A percentile compares a stretch with the other conserved stretches of the same genome.
Evolutionary conservation across 257 asterid genomes (phyloP).

Genomic region (Solanum medicagineum): DNA sequence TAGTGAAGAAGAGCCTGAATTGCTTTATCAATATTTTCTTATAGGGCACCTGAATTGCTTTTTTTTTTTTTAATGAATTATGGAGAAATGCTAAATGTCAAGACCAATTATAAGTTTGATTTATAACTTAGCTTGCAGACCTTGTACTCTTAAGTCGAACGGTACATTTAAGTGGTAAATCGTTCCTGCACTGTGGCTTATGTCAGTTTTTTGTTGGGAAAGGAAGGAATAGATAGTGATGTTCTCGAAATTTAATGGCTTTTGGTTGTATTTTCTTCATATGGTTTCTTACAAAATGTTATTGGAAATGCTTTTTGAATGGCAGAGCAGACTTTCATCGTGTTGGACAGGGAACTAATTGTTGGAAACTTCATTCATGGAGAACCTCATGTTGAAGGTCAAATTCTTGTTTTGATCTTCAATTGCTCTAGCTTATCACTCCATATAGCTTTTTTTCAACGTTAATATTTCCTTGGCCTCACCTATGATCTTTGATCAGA

Average conservation of each 20-base stretch:
- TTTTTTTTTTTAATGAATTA: not conserved
- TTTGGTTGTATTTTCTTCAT: not conserved
- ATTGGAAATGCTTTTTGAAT: not conserved
- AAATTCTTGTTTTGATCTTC: not conserved
- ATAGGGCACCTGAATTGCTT: not conserved
- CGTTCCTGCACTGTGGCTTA: not conserved
- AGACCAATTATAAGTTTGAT: not conserved
- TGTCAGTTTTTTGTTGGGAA: not conserved
- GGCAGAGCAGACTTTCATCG: conserved; percentile 89
- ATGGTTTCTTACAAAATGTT: not conserved
- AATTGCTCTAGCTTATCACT: not conserved
- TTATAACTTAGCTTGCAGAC: not conserved
- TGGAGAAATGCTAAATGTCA: not conserved
- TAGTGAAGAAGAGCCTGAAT: not conserved
- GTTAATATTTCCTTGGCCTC: not conserved
- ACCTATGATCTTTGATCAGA: not conserved
- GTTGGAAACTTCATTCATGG: conserved; percentile 64
- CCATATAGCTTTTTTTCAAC: not conserved
- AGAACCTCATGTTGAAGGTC: conserved; percentile 70
- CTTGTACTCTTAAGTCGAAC: not conserved
- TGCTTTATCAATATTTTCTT: not conserved
- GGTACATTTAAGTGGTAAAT: not conserved
- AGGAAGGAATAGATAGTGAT: not conserved
- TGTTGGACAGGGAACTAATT: conserved; percentile 64
- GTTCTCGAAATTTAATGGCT: not conserved